Conservation (phyloP, 768 basidiomycete species). For the Suillus plorans region DNA sequence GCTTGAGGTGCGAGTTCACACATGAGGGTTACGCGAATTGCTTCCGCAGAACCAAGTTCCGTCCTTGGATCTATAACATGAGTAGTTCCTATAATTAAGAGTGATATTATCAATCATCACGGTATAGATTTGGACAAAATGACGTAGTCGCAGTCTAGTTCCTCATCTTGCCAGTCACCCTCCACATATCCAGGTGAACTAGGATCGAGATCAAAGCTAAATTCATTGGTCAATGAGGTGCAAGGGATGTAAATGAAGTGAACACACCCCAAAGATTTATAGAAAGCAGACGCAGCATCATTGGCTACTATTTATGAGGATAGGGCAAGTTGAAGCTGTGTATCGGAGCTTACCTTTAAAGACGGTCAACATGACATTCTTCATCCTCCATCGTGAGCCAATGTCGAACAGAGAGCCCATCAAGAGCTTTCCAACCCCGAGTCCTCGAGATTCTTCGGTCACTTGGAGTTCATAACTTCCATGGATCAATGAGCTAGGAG, state of each 20-base stretch:
- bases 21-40: neutral
- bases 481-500: neutral
- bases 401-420: conserved; percentile 50
- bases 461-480: conserved; percentile 81
- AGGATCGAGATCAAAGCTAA: conserved; percentile 55
- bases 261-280: conserved; percentile 52
- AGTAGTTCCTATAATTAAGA: neutral
- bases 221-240: neutral
- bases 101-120: neutral
- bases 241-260: neutral
- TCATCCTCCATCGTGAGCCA: conserved; percentile 54
- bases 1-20: neutral
- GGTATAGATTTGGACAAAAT: conserved; percentile 35
- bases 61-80: neutral
- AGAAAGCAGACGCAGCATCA: conserved; percentile 47
- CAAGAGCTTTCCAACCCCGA: conserved; percentile 60
- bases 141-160: conserved; percentile 34
- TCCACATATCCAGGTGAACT: conserved; percentile 46
- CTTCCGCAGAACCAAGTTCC: neutral
- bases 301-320: conserved; percentile 39
- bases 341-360: conserved; percentile 55
- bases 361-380: conserved; percentile 73
- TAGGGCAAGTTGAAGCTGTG: neutral
- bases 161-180: conserved; percentile 27
- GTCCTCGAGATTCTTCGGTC: conserved; percentile 37